phyloP scores from a whole-genome alignment of 257 asterid species.

The Nicotiana tomentosiformis region DNA sequence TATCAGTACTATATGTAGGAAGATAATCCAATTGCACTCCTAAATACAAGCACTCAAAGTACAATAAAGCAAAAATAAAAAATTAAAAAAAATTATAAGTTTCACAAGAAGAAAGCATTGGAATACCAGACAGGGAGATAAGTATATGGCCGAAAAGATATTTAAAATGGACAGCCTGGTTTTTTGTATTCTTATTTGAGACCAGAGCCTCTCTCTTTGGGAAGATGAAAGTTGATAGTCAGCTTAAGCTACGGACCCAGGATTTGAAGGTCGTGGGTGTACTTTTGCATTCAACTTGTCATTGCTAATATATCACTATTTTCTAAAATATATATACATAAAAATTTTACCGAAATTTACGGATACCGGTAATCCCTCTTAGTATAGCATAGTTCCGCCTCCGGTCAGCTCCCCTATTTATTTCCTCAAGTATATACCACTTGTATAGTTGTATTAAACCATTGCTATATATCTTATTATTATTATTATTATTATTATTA shows the following conservation, averaged over 20 bases:
- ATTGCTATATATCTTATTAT: neutral
- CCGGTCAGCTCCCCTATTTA: neutral
- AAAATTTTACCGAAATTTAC: too few species aligned
- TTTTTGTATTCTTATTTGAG: neutral
- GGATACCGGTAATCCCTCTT: too few species aligned
- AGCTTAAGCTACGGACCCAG: too few species aligned
- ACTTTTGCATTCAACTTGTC: too few species aligned
- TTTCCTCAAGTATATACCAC: neutral
- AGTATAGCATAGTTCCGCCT: too few species aligned
- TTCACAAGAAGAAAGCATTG: neutral
- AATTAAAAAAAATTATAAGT: neutral
- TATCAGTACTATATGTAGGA: neutral
- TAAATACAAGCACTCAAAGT: neutral
- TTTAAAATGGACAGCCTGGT: neutral
- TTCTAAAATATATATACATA: too few species aligned
- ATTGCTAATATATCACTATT: too few species aligned
- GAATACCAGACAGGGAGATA: neutral
- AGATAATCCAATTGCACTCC: neutral
- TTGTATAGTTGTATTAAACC: too few species aligned
- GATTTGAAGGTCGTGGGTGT: too few species aligned
- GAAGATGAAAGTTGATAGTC: neutral
- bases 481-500: neutral
- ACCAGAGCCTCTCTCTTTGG: neutral
- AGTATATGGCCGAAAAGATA: neutral
- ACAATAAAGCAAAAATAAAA: neutral